phyloP scores from a whole-genome alignment of 805 yeast genomes.

The Saccharomycopsis sp. region DNA sequence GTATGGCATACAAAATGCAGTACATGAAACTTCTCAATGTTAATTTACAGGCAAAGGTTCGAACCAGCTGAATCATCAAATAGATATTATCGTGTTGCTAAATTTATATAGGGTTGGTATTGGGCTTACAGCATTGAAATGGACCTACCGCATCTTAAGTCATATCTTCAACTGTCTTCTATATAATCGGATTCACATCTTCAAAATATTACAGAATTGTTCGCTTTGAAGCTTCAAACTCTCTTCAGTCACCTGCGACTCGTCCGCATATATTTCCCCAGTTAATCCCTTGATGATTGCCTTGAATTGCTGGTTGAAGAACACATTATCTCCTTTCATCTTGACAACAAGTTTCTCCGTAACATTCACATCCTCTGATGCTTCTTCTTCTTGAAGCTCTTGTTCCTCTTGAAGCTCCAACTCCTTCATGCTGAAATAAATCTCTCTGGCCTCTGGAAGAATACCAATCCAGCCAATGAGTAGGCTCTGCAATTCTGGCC shows the following conservation, averaged over 20 bases:
- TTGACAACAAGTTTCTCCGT: not conserved
- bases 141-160: no score
- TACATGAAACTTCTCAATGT: no score
- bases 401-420: not conserved
- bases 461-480: slow-evolving; percentile 60
- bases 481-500: slow-evolving; percentile 52
- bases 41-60: no score
- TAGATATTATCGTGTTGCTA: no score
- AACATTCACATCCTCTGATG: not conserved
- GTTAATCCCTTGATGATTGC: not conserved
- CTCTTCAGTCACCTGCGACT: not conserved
- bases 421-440: slow-evolving; percentile 37
- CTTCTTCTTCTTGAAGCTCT: not conserved
- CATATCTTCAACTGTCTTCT: no score
- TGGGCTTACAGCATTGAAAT: no score
- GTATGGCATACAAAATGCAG: no score
- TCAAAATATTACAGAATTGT: not conserved
- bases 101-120: no score
- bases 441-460: slow-evolving; percentile 54
- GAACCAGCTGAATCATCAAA: no score
- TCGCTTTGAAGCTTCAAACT: not conserved
- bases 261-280: not conserved
- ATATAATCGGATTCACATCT: not conserved
- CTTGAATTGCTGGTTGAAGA: not conserved
- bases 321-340: not conserved